Base-by-base conservation (phyloP, 805 yeast genomes). In the Candida incommunis region DNA sequence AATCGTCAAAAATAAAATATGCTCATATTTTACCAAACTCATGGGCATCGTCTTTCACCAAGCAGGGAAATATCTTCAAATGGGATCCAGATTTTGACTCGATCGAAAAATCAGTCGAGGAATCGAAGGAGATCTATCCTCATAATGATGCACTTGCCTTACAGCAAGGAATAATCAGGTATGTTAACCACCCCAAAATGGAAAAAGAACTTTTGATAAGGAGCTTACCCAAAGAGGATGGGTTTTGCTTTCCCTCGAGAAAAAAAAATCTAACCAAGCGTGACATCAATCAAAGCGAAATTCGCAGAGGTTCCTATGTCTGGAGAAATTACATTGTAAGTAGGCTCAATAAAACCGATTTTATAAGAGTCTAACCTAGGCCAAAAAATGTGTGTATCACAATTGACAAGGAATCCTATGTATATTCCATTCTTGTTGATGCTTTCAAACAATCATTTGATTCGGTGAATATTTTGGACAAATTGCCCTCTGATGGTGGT, bases 1-100 rank as follows among this genome's bases (percentile, higher is more conserved):
- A 68, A n/a, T 71, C 72, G 2, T 82, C 95, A 1, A 79, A 74
- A 54, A 74, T 82, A 31, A 59, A 70, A 46, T 84, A 74, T 60
- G 80, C 94, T 2, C 88, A 94, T n/a, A 76, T 90, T 43, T 69
- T 86, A 57, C 76, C 77, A 46, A 90, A 90, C 62, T 65, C 69
- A 51, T 92, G 97, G 97, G 69, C 72, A 1, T 70, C 85, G 0
- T 71, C 83, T 5, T 84, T 76, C 58, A 62, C 58, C 41, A 62
- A 69, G 2, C 64, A 66, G 22, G 43, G 24, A 48, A 66, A 72
- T 24, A 69, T 73, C 45, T 92, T 78, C 62, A 67, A 66, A 49
- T 90, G 98, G 98, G 69, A 70, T 40, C 98, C 98, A 0, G 76
- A 87, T 57, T 86, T 85, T 62, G 73, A 71, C 40, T 63, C 69